Base-by-base conservation (phyloP, 2,329 filamentous ascomycete genomes). In the Xylariaceae sp. region DNA sequence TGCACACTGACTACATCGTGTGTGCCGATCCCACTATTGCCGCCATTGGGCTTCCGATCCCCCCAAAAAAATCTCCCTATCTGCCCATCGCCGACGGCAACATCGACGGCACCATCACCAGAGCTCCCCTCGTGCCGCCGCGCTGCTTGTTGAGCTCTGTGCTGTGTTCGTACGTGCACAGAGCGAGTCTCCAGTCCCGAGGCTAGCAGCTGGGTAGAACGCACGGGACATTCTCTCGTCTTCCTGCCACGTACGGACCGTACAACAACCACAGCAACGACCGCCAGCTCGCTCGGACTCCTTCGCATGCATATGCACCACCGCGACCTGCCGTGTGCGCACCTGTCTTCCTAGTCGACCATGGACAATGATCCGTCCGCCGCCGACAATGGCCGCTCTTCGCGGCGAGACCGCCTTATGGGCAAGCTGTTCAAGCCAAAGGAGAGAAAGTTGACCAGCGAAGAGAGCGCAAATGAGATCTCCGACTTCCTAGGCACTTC, bases 401-500 rank as follows among this genome's bases (percentile, higher is more conserved):
- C 61, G 42, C 61, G 67, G 39, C 63, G 67, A 39, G 67, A 68
- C 63, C 81, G 83, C 56, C 69, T 86, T 44, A 85, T 85, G 77
- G 82, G 82, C 60, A 84, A 83, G 72, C 72, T 86, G 54, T 84
- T 84, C 64, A 59, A 64, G 69, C 65, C 70, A 70, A 63, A 66
- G 62, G 61, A 70, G 57, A 63, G 57, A 45, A 69, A 65, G 51
- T 44, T 61, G 46, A 67, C 68, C 57, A 77, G 73, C 64, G 72
- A 74, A 55, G 67, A 71, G 55, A 75, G 76, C 50, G 68, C 72
- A 59, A 76, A 74, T 61, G 76, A 80, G 47, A 73, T 86, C 57
- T 77, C 84, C 64, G 78, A 79, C 58, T 86, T 86, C 68, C 73
- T 86, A 48, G 78, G 79, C 55, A 72, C 76, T 36, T 71, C 79